Evolutionary conservation across 2,329 filamentous ascomycete genomes (phyloP), one percentile per base, ranked within the genome.

Genomic region (Salinomyces thailandicus): DNA sequence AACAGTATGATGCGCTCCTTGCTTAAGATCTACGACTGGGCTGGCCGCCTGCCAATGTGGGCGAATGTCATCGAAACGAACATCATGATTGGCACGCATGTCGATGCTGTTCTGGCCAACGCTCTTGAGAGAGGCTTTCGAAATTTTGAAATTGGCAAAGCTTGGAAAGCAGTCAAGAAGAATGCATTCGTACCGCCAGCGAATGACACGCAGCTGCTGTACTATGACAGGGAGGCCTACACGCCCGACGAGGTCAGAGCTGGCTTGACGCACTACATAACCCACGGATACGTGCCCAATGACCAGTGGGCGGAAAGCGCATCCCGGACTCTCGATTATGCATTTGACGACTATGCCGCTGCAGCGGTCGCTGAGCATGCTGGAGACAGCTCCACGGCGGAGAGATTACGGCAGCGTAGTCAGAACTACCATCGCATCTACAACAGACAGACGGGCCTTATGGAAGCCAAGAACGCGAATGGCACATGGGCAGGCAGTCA

Each of bases 71-170:
- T 69, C 4, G 66, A 69, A 43, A 69, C 64, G 1, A 69, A 69
- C 48, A 68, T 67, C 41, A 69, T 69, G 66, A 66, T 69, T 22
- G 64, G 64, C 2, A 68, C 66, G 0, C 66, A 69, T 38, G 66
- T 63, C 11, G 65, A 69, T 32, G 65, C 59, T 1, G 62, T 70
- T 2, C 49, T 70, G 3, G 62, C 67, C n/a, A 69, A 69, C 37
- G 66, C 66, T 0, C 52, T 68, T 0, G 50, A 54, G 7, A 56
- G 62, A 5, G 63, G 62, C 2, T 69, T 69, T 42, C 52, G 47
- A 1, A 55, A 50, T 12, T 69, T 69, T 30, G 53, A 68, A 29
- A 43, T 67, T n/a, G 26, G 39, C 3, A 62, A 62, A 28, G 62
- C 64, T 0, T 70, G 65, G 66, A 36, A 51, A 8, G 65, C 60